Conservation (phyloP, 345 rosid species). For the Rhizophora mangle region DNA sequence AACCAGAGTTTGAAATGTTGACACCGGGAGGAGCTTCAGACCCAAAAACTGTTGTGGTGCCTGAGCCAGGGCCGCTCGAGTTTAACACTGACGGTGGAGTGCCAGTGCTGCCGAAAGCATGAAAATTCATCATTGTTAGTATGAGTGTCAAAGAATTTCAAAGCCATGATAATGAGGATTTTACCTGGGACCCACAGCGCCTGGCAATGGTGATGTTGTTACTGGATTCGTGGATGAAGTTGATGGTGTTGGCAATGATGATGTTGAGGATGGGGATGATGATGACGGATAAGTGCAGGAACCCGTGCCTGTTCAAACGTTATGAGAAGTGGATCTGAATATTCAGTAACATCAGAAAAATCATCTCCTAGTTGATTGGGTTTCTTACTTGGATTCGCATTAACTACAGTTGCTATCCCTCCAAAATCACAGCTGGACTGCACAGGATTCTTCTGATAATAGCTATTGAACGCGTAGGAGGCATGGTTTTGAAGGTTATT, state of each 20-base stretch:
- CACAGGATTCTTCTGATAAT: conserved; percentile 77
- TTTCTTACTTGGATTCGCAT: conserved; percentile 77
- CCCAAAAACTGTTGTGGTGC: conserved; percentile 31
- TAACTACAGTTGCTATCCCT: conserved; percentile 58
- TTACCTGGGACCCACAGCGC: conserved; percentile 46
- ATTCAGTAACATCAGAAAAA: neutral
- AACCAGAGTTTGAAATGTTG: conserved; percentile 35
- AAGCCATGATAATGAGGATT: neutral
- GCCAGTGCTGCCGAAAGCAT: conserved; percentile 35
- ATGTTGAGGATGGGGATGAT: conserved; percentile 42
- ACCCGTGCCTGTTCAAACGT: conserved; percentile 59
- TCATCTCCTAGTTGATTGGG: neutral
- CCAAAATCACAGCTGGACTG: conserved; percentile 90
- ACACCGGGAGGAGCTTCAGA: conserved; percentile 35
- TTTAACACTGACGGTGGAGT: conserved; percentile 47
- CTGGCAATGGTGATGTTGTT: conserved; percentile 35
- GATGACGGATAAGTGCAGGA: conserved; percentile 67
- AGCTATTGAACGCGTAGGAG: conserved; percentile 88
- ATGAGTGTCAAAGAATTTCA: neutral
- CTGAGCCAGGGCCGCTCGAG: conserved; percentile 44
- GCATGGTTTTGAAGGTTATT: conserved; percentile 72
- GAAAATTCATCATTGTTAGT: neutral
- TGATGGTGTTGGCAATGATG: conserved; percentile 40
- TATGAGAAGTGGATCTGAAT: neutral
- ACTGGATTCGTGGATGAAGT: conserved; percentile 18